Evolutionary conservation across 2,329 filamentous ascomycete genomes (phyloP).

Genomic region (Magnaporthiopsis poae): DNA sequence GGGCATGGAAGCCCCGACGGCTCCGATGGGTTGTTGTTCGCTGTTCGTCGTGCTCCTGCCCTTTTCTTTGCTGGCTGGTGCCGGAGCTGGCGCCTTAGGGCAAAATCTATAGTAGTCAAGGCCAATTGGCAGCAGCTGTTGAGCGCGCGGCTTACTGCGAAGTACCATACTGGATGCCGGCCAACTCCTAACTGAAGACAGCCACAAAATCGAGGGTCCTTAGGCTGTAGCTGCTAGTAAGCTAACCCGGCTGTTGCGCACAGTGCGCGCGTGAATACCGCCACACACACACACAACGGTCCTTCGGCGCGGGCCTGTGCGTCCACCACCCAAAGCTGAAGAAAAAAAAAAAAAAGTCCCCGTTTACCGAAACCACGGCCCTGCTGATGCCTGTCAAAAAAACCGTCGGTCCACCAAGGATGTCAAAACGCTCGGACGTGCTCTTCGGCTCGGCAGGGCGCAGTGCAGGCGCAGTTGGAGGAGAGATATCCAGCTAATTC

Average conservation of each 20-base stretch:
- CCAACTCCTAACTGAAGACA: too few species aligned
- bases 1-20: slow-evolving; percentile 2
- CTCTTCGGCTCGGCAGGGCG: background rate
- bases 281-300: background rate
- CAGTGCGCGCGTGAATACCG: background rate
- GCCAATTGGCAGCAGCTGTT: background rate
- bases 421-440: background rate
- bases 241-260: background rate
- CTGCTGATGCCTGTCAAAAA: background rate
- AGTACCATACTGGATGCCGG: background rate
- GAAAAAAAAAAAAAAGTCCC: background rate
- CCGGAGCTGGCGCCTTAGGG: too few species aligned
- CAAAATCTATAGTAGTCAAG: too few species aligned
- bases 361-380: background rate
- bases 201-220: too few species aligned
- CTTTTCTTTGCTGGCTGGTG: background rate
- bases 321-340: background rate
- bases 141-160: background rate
- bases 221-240: background rate
- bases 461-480: too few species aligned
- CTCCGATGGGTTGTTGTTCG: background rate
- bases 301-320: background rate
- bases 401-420: background rate
- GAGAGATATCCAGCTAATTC: too few species aligned
- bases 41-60: background rate